A percentile compares a stretch with the other conserved stretches of the same genome.
Evolutionary conservation across 768 basidiomycete genomes (phyloP).

Genomic region (Leccinellum albellum): DNA sequence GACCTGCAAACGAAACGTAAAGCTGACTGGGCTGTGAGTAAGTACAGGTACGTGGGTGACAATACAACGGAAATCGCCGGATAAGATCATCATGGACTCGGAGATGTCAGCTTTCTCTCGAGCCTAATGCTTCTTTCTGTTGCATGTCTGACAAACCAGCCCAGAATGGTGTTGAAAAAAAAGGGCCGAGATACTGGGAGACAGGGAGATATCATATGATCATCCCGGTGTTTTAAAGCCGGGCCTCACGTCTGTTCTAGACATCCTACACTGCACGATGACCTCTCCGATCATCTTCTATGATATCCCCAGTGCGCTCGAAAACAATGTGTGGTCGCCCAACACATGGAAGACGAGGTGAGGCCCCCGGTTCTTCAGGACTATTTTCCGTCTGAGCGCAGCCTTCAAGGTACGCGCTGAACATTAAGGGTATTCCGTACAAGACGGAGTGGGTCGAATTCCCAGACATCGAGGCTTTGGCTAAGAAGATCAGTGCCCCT

Average conservation of each 20-base stretch:
- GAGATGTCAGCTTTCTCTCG: too few relatives aligned
- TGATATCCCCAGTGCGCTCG: constrained; percentile 39
- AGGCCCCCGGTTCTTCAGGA: not conserved
- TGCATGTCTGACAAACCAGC: not conserved
- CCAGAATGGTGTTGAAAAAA: too few relatives aligned
- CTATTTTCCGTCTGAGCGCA: not conserved
- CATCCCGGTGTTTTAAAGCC: constrained; percentile 3
- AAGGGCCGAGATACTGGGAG: too few relatives aligned
- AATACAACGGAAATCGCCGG: too few relatives aligned
- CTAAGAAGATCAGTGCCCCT: constrained; percentile 31
- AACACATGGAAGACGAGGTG: constrained; percentile 47
- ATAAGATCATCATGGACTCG: too few relatives aligned
- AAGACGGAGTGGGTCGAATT: constrained; percentile 43
- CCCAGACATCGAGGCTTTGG: constrained; percentile 37
- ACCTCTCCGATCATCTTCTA: constrained; percentile 36
- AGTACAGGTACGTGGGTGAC: too few relatives aligned
- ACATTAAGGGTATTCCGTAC: constrained; percentile 40
- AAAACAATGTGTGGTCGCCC: constrained; percentile 37
- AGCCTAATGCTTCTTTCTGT: not conserved
- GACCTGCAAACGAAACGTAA: not conserved
- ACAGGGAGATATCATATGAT: too few relatives aligned
- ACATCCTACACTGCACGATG: constrained; percentile 17
- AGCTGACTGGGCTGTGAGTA: too few relatives aligned
- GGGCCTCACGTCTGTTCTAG: not conserved
- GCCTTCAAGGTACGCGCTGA: constrained; percentile 32